phyloP scores from a whole-genome alignment of 257 asterid species.

The Plantago ovata region DNA sequence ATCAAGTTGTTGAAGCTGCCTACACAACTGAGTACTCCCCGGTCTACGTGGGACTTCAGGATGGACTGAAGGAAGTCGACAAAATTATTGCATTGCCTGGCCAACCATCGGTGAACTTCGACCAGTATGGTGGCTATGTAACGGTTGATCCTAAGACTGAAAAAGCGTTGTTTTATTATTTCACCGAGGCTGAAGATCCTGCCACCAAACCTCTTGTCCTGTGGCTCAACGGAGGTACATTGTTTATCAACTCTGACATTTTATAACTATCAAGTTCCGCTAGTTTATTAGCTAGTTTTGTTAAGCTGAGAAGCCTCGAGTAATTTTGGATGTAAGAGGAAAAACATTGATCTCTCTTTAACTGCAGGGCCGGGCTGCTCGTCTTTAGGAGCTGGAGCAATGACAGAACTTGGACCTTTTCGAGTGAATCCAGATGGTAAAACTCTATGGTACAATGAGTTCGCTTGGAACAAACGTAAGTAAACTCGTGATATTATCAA shows the following conservation, averaged over 20 bases:
- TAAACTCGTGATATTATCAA: neutral
- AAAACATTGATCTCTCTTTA: too few species aligned
- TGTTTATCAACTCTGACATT: neutral
- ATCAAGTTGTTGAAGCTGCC: neutral
- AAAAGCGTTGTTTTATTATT: slow-evolving; percentile 23
- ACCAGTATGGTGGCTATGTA: slow-evolving; percentile 33
- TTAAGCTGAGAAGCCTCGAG: too few species aligned
- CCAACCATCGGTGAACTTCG: slow-evolving; percentile 32
- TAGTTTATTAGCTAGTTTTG: too few species aligned
- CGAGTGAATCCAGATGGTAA: slow-evolving; percentile 12
- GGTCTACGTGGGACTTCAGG: slow-evolving; percentile 25
- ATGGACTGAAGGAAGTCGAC: slow-evolving; percentile 28
- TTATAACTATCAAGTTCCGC: neutral
- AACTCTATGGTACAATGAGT: slow-evolving; percentile 17
- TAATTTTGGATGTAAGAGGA: too few species aligned
- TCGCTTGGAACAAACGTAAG: slow-evolving; percentile 33
- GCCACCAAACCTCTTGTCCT: slow-evolving; percentile 22
- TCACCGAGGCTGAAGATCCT: slow-evolving; percentile 21
- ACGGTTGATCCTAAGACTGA: slow-evolving; percentile 26
- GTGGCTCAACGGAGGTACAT: slow-evolving; percentile 33
- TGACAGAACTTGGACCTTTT: slow-evolving; percentile 15
- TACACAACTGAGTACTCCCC: slow-evolving; percentile 8
- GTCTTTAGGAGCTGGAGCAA: slow-evolving; percentile 9
- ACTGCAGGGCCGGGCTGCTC: slow-evolving; percentile 10
- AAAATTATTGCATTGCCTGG: slow-evolving; percentile 33